Base-by-base conservation (phyloP, 176 grass and related monocot genomes). In the Oryza coarctata region DNA sequence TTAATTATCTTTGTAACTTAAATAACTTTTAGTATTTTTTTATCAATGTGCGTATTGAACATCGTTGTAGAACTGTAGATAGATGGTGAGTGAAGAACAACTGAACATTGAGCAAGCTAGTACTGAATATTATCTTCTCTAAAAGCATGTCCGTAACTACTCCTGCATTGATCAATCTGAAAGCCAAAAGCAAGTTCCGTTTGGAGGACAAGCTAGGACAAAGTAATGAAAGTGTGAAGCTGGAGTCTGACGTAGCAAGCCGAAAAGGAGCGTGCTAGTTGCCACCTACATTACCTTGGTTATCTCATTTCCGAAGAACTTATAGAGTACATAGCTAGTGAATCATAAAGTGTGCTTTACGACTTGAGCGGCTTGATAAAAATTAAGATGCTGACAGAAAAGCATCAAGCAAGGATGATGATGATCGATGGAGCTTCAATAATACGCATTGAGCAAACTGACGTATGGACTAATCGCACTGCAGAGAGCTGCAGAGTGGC, bases 301-400 rank as follows among this genome's bases (percentile, higher is more conserved):
- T 3, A 40, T 70, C 38, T 43, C 64, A 34, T 77, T 41, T 49
- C 70, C 7, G 23, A n/a, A 64, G 38, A 67, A 8, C 29, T 20
- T 60, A 9, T n/a, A 22, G 11, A 10, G 9, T 4, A n/a, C 29
- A 17, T 17, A 62, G 25, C 25, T 30, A 35, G n/a, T 81, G 40
- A 80, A 80, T 55, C 41, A 71, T 32, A 75, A 76, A 52, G 39
- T 20, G 22, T 27, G 17, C 65, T 85, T 89, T 89, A 71, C 55
- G 87, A 85, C 77, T 58, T 77, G 9, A 57, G 26, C 20, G 57
- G 10, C 50, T 22, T 22, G 70, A 70, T 70, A 63, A 55, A 18
- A 22, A 60, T 11, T 23, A 79, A 68, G 38, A 45, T 36, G 58
- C 4, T 43, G 44, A 52, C 65, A 35, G 1, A 66, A 79, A 65